Base-by-base conservation (phyloP, 495 filamentous ascomycete genomes). In the Aspergillus nanangensis region DNA sequence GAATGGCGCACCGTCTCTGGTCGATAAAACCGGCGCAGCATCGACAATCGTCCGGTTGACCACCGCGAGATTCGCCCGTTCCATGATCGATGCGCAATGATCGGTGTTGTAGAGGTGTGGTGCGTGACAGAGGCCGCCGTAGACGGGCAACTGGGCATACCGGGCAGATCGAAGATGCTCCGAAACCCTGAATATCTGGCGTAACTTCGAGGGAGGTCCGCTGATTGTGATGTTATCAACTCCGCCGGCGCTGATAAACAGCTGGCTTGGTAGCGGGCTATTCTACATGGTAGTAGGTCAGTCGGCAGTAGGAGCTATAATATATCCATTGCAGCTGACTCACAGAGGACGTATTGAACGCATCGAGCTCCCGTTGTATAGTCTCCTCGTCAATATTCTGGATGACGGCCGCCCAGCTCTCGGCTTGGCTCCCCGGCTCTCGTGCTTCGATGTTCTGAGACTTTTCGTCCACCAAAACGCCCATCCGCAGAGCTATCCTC, bases 31-130 rank as follows among this genome's bases (percentile, higher is more conserved):
- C 7, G 33, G 32, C 11, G 25, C 25, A 5, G 25, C 25, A 29
- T 11, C 25, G 11, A 29, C 7, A 5, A 29, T 11, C 7, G 11
- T 11, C 25, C 25, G 25, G 25, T 29, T 11, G 25, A 29, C 25
- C 7, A 29, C 25, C 11, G 25, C 5, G 5, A 7, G 25, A 29
- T 29, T 11, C 11, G 11, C 11, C 5, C 25, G 7, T 29, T 29
- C 25, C 7, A 29, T 5, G 25, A 29, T 29, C 25, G 11, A 29
- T 5, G 25, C 11, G 11, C 7, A 29, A 40, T 91, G 2, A 82
- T 77, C 54, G 87, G 88, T 40, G 84, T 73, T 48, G 49, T 73
- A 76, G 17, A 74, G 40, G 48, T 76, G 66, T 1, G 41, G 34
- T 24, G 68, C 70, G 50, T 74, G 70, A 47, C 67, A 74, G 1